Evolutionary conservation across 305 asterid species (phyloP), one percentile per base, ranked within the genome.

Genomic region (Fraxinus paxiana): DNA sequence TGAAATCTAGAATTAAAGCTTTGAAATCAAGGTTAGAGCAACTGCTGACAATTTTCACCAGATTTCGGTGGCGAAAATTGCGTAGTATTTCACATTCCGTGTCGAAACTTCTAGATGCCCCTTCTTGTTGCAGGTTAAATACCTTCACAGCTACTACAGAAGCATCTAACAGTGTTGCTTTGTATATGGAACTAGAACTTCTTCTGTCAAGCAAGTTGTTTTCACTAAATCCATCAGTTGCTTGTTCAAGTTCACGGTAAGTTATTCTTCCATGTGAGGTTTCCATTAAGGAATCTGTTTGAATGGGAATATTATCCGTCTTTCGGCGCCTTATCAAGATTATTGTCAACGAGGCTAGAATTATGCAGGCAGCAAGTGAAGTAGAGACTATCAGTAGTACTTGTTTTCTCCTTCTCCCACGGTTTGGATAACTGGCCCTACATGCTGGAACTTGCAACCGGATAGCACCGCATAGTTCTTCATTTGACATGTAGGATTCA

Each of bases 1-100:
- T 90, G 72, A 82, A 87, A 38, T 87, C 87, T 6, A 88, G 84
- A 38, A 88, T 13, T 26, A 88, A 7, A 7, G 91, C 91, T 80
- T 78, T 85, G 78, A 87, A 87, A 41, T 88, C 90, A 2, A 80
- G 34, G 76, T 54, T 87, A 12, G 88, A 81, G 10, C 87, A 87
- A 35, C 84, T 85, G 77, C 90, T 83, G 8, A 85, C 75, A 56
- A 87, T 87, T 76, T 86, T 88, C 1, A 80, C 80, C 22, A 85
- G 89, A 74, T 88, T 88, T 9, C 84, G 43, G 15, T 84, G 89
- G 73, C 87, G 86, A 78, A 87, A 87, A 61, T 74, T 87, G 35
- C 87, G 69, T 12, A 87, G 73, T 2, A 85, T 71, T 76, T 87
- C 83, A 78, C 90, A 87, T 79, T 88, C 88, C 7, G 41, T 82